Conservation (phyloP, 306 rosid genomes). For the Cucumis cinereus region DNA sequence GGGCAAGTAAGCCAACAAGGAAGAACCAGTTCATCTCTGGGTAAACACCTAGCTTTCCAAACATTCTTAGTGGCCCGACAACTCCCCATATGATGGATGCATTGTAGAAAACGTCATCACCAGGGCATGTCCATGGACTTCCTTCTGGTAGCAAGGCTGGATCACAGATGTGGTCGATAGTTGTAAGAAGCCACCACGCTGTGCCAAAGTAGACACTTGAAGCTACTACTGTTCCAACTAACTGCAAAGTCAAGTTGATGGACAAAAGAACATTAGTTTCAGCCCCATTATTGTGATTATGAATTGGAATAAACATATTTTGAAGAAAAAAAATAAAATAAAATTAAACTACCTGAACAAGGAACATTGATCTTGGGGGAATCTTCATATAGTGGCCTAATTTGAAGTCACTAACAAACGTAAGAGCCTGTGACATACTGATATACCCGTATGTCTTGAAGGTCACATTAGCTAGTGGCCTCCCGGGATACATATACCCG, state of each 20-base stretch:
- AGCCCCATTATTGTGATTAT: neutral
- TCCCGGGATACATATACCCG: conserved; percentile 72
- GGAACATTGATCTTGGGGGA: conserved; percentile 83
- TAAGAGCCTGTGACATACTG: conserved; percentile 79
- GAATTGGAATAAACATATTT: neutral
- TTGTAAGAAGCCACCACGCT: conserved; percentile 36
- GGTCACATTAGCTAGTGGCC: conserved; percentile 78
- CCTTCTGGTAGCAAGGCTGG: conserved; percentile 17
- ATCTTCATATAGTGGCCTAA: conserved; percentile 91
- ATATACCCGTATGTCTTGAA: conserved; percentile 91
- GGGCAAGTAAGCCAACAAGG: conserved; percentile 23
- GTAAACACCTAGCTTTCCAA: conserved; percentile 21
- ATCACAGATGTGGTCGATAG: conserved; percentile 25
- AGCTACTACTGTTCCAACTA: conserved; percentile 33
- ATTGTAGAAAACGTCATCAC: conserved; percentile 28
- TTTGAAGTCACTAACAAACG: conserved; percentile 59
- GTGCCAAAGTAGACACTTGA: conserved; percentile 30
- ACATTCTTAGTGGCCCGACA: conserved; percentile 28
- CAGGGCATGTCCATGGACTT: conserved; percentile 44
- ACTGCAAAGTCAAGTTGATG: conserved; percentile 7
- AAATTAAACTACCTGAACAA: conserved; percentile 38
- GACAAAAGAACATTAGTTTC: neutral
- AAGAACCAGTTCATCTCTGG: conserved; percentile 35
- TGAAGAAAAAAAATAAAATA: neutral
- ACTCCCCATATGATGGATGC: conserved; percentile 42